A percentile compares a stretch with the other conserved stretches of the same genome.
Conservation (phyloP, 1,139 yeast genomes). For the Debaryomyces sp. region DNA sequence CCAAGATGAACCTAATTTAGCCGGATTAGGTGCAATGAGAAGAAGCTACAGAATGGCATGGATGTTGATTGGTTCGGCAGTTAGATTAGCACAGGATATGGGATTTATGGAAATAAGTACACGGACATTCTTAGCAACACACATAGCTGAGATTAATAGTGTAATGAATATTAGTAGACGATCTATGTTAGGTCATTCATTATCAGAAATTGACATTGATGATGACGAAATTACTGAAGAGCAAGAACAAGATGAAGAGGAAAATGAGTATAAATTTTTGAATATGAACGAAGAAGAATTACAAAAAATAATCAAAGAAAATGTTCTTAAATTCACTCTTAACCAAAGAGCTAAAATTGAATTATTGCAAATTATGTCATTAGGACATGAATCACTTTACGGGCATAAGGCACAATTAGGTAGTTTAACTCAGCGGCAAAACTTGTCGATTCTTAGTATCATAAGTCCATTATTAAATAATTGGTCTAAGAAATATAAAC, state of each 20-base stretch:
- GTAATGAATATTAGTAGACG: slow-evolving; percentile 73
- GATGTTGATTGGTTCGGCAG: slow-evolving; percentile 89
- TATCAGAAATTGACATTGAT: slow-evolving; percentile 63
- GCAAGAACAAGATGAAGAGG: slow-evolving; percentile 31
- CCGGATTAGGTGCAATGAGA: slow-evolving; percentile 84
- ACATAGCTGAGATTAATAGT: slow-evolving; percentile 76
- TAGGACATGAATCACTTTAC: slow-evolving; percentile 84
- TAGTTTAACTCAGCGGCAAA: slow-evolving; percentile 60
- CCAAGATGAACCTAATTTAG: slow-evolving; percentile 50
- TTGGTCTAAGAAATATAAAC: slow-evolving; percentile 72
- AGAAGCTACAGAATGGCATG: slow-evolving; percentile 90
- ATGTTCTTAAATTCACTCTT: slow-evolving; percentile 50
- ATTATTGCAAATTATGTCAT: slow-evolving; percentile 72
- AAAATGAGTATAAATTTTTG: slow-evolving; percentile 34
- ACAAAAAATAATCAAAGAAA: slow-evolving; percentile 29
- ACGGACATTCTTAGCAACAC: slow-evolving; percentile 79
- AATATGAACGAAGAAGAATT: slow-evolving; percentile 44
- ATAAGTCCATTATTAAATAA: slow-evolving; percentile 75
- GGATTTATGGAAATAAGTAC: slow-evolving; percentile 76
- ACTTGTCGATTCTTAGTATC: slow-evolving; percentile 69
- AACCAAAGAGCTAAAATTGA: slow-evolving; percentile 80
- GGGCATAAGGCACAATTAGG: slow-evolving; percentile 63
- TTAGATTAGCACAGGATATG: slow-evolving; percentile 85
- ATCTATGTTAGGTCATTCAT: slow-evolving; percentile 67
- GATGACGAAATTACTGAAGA: slow-evolving; percentile 44